Percentiles rank a stretch among this genome's conserved stretches.
These are phyloP conservation scores for Pseudogymnoascus sp. DNA, from an alignment of 2,329 filamentous ascomycete genomes.

Conservation along the genomic window DNA sequence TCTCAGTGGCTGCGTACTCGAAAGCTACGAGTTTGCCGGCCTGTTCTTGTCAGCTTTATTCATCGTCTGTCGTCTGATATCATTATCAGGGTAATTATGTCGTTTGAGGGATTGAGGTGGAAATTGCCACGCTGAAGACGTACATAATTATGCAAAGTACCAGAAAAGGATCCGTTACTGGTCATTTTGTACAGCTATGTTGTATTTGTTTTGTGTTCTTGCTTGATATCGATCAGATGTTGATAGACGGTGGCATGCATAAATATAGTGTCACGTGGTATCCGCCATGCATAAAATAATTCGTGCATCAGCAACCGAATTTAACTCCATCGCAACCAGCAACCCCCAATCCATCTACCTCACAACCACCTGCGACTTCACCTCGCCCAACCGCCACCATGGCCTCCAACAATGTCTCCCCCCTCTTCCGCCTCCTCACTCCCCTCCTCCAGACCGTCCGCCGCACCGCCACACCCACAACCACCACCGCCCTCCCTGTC, in stretches of 20 bases:
- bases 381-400: constrained; percentile 13
- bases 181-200: constrained; percentile 14
- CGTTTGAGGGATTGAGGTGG: background rate
- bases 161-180: constrained; percentile 14
- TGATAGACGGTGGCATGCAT: background rate
- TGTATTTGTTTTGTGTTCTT: constrained; percentile 11
- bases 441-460: constrained; percentile 21
- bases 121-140: constrained; percentile 2
- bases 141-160: constrained; percentile 19
- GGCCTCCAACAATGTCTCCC: constrained; percentile 16
- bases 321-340: constrained; percentile 8
- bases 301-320: constrained; percentile 3
- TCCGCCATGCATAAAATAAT: background rate
- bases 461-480: constrained; percentile 10
- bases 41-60: constrained; percentile 15
- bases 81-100: background rate
- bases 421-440: constrained; percentile 21
- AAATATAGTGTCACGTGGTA: background rate
- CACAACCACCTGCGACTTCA: background rate
- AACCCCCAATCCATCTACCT: constrained; percentile 9
- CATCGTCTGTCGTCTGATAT: background rate
- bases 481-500: background rate
- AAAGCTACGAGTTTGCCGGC: constrained; percentile 26
- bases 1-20: constrained; percentile 22
- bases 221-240: background rate